Evolutionary conservation across 257 asterid genomes (phyloP).

Genomic region (Linaria vulgaris): DNA sequence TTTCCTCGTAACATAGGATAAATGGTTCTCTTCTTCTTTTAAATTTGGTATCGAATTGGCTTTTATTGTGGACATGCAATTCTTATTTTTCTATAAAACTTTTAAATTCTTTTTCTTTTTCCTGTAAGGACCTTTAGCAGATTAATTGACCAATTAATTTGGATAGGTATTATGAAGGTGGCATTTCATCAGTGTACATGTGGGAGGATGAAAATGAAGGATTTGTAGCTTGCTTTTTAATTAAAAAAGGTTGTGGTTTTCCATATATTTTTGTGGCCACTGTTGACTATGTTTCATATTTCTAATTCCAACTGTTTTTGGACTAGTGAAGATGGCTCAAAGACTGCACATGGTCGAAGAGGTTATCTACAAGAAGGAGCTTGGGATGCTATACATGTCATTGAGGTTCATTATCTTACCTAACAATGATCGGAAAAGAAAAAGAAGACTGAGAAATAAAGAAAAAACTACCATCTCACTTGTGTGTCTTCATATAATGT

Average conservation of each 20-base stretch:
- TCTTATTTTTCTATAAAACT: not conserved
- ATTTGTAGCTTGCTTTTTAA: slow-evolving; percentile 87
- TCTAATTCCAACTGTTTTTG: slow-evolving; percentile 25
- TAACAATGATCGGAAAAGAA: not conserved
- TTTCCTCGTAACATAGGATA: not conserved
- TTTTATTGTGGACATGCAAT: not conserved
- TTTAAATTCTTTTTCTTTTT: slow-evolving; percentile 22
- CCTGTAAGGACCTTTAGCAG: slow-evolving; percentile 29
- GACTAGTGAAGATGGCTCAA: slow-evolving; percentile 74
- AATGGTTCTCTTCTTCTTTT: slow-evolving; percentile 1
- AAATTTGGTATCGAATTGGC: too few relatives aligned
- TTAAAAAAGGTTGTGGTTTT: slow-evolving; percentile 68
- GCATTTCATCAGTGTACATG: slow-evolving; percentile 88
- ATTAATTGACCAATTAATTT: slow-evolving; percentile 46
- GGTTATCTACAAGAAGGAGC: slow-evolving; percentile 93
- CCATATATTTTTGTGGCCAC: slow-evolving; percentile 1
- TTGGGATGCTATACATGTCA: slow-evolving; percentile 99
- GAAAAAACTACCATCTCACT: slow-evolving; percentile 18
- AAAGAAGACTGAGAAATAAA: not conserved
- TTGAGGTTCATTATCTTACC: slow-evolving; percentile 60
- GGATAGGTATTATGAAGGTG: slow-evolving; percentile 98
- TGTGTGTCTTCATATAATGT: not conserved
- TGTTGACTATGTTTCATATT: slow-evolving; percentile 10
- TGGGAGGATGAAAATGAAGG: slow-evolving; percentile 93
- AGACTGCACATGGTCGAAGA: slow-evolving; percentile 79